Evolutionary conservation across 148 eudicot genomes (phyloP).

Genomic region (Heliamphora exappendiculata): DNA sequence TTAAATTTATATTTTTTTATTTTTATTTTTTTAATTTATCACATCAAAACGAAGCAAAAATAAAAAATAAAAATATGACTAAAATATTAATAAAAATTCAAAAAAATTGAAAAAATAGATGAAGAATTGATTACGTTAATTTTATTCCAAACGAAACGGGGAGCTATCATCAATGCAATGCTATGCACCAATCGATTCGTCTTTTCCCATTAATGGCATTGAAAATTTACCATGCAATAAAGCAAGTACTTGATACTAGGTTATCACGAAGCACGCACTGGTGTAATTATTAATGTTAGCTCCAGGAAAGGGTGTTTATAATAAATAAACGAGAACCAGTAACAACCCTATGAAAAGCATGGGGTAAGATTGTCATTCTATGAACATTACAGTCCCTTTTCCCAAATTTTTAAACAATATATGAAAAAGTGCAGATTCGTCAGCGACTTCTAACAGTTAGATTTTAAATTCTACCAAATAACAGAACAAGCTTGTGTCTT

Average conservation of each 20-base stretch:
- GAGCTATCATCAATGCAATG: no score
- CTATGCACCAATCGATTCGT: no score
- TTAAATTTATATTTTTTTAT: no score
- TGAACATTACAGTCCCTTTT: background rate
- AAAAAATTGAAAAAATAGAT: no score
- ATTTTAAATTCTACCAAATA: conserved; percentile 9
- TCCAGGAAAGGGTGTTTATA: background rate
- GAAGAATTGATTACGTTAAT: no score
- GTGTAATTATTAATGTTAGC: conserved; percentile 13
- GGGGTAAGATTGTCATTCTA: background rate
- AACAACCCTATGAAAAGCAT: background rate
- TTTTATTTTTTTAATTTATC: no score
- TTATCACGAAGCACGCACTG: conserved; percentile 8
- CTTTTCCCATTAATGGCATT: background rate
- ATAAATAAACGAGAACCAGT: background rate
- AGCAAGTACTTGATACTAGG: conserved; percentile 4
- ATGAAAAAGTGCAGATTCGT: background rate
- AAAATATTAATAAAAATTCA: no score
- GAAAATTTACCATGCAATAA: background rate
- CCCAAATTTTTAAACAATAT: background rate
- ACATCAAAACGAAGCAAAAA: no score
- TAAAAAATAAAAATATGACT: no score
- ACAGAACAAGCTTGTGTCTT: no score
- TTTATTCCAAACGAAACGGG: no score
- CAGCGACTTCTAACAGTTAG: conserved; percentile 12